A percentile compares a stretch with the other conserved stretches of the same genome.
Conservation (phyloP, 164 flowering plant genomes). For the Vitis cinerea region DNA sequence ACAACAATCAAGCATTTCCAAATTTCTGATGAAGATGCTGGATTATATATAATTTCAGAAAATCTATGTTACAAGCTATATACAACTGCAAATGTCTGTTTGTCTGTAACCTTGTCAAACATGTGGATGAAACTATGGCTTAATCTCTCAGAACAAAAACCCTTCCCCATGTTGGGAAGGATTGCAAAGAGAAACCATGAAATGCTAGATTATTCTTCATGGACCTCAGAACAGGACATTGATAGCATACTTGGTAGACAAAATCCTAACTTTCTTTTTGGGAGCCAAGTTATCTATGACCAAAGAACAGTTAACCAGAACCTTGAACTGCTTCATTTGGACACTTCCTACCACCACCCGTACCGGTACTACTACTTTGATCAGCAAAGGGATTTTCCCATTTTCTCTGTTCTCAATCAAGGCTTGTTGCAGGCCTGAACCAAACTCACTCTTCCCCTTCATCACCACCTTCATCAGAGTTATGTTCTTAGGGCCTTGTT, state of each 20-base stretch:
- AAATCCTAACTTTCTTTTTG: slow-evolving; percentile 33
- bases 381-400: slow-evolving; percentile 47
- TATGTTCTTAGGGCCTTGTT: slow-evolving; percentile 47
- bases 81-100: too few species aligned
- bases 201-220: neutral
- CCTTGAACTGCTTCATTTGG: slow-evolving; percentile 28
- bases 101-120: too few species aligned
- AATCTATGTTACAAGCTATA: too few species aligned
- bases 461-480: slow-evolving; percentile 34
- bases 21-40: too few species aligned
- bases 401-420: slow-evolving; percentile 28
- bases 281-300: slow-evolving; percentile 56
- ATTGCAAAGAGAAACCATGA: neutral
- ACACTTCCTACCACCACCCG: slow-evolving; percentile 27
- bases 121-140: too few species aligned
- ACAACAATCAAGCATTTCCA: too few species aligned
- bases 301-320: slow-evolving; percentile 44
- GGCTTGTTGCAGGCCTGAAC: slow-evolving; percentile 53
- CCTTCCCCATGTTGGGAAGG: too few species aligned
- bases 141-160: too few species aligned
- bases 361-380: slow-evolving; percentile 50
- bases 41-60: too few species aligned
- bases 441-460: slow-evolving; percentile 50
- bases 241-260: slow-evolving; percentile 30
- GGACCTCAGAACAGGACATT: neutral